phyloP scores from a whole-genome alignment of 2,329 filamentous ascomycete species.

The Diaporthe humulicola region DNA sequence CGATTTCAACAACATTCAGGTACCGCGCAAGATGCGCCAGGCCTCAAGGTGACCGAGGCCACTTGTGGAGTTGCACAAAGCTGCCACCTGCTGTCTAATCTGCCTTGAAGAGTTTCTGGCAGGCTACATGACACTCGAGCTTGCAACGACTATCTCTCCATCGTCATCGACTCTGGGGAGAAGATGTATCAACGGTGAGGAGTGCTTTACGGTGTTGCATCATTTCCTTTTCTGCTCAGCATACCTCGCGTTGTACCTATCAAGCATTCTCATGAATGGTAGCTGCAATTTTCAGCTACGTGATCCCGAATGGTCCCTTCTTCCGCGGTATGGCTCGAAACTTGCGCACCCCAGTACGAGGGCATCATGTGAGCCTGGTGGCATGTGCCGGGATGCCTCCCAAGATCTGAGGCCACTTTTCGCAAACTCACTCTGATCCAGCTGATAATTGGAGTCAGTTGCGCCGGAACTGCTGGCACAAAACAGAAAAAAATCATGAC shows the following conservation, averaged over 20 bases:
- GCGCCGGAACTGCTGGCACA: neutral
- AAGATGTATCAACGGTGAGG: no score
- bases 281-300: neutral
- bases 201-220: neutral
- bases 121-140: no score
- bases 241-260: no score
- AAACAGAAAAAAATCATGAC: neutral
- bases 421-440: neutral
- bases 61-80: neutral
- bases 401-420: neutral
- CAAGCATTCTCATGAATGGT: no score
- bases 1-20: neutral
- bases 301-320: neutral
- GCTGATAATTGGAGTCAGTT: no score
- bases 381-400: neutral
- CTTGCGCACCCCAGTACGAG: neutral
- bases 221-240: no score
- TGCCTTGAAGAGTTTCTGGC: no score
- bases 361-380: neutral
- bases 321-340: neutral
- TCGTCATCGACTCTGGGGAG: neutral
- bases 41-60: neutral
- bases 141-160: neutral
- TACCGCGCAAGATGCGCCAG: neutral
- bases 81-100: neutral